A percentile compares a stretch with the other conserved stretches of the same genome.
These are phyloP conservation scores for Phytophthora sp. DNA, from an alignment of 352 stramenopile genomes.

Conservation along the genomic window DNA sequence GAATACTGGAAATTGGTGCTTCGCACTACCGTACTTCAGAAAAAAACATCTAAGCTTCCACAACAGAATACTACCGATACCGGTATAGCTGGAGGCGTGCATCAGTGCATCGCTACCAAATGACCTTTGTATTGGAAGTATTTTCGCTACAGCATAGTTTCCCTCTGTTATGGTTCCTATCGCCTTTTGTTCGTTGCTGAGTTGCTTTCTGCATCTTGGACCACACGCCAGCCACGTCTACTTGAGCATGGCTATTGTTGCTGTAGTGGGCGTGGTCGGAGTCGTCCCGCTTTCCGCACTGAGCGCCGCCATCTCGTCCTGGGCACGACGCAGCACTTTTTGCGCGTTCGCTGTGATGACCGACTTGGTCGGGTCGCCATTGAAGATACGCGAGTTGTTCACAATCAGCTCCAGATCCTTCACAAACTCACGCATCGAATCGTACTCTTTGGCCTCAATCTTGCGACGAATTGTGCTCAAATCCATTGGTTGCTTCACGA, in stretches of 20 bases:
- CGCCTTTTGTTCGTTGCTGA: slow-evolving; percentile 4
- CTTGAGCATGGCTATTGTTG: slow-evolving; percentile 31
- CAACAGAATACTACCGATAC: too few relatives aligned
- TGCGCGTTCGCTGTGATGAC: slow-evolving; percentile 82
- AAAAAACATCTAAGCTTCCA: too few relatives aligned
- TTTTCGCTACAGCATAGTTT: neutral
- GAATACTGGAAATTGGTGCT: too few relatives aligned
- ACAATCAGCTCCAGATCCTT: slow-evolving; percentile 88
- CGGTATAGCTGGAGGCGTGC: too few relatives aligned
- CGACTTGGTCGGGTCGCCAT: slow-evolving; percentile 69
- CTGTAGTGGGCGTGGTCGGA: slow-evolving; percentile 35
- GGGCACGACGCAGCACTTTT: slow-evolving; percentile 74
- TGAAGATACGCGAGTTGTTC: slow-evolving; percentile 86
- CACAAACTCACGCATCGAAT: slow-evolving; percentile 87
- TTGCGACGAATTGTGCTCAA: slow-evolving; percentile 72
- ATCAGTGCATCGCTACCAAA: neutral
- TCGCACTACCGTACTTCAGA: too few relatives aligned
- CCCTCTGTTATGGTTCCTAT: slow-evolving; percentile 1
- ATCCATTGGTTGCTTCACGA: slow-evolving; percentile 90
- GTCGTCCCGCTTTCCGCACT: slow-evolving; percentile 59
- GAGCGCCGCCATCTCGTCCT: slow-evolving; percentile 75
- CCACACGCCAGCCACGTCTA: too few relatives aligned
- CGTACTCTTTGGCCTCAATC: slow-evolving; percentile 68
- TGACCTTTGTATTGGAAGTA: slow-evolving; percentile 9
- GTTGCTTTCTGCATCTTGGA: neutral